Base-by-base conservation (phyloP, 345 rosid genomes). In the Arabidopsis suecica region DNA sequence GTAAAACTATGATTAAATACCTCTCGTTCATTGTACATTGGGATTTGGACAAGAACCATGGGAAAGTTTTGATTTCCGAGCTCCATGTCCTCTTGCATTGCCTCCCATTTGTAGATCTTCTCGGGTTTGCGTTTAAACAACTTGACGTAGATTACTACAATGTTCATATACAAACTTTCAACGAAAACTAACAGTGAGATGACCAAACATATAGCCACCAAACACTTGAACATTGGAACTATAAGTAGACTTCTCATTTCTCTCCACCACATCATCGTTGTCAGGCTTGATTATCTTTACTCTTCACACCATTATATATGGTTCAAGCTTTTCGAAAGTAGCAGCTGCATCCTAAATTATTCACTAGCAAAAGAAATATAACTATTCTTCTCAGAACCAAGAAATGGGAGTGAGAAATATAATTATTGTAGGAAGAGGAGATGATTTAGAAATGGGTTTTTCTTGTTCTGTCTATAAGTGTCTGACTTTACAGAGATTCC, bases 161-260 rank as follows among this genome's bases (percentile, higher is more conserved):
- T 53, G 54, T 84, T 84, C 88, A 88, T 88, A 23, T 83, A 88
- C 12, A 77, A 41, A 65, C 83, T 83, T 32, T 88, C 92, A 11
- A 82, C 22, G 70, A 88, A 86, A 14, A 86, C 72, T 82, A 84
- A 74, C 56, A 84, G 14, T 22, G 88, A 86, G 81, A 86, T 82
- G 57, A 75, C 81, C 69, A 86, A 71, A 81, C 92, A 84, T 44
- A 84, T 22, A 42, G 56, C 59, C 71, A 88, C 85, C 75, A 81
- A 55, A 18, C 79, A 33, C 57, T 79, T 78, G 75, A 86, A 75
- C 44, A 80, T 14, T 6, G 88, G 89, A 44, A 82, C 82, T 36
- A 86, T 47, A 48, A 86, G 55, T 59, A 86, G 83, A 28, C 65
- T 86, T 18, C 75, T 80, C 7, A 78, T 12, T 10, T 73, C 73